phyloP scores from a whole-genome alignment of 169 alveolate species.

The Eimeria brunetti region DNA sequence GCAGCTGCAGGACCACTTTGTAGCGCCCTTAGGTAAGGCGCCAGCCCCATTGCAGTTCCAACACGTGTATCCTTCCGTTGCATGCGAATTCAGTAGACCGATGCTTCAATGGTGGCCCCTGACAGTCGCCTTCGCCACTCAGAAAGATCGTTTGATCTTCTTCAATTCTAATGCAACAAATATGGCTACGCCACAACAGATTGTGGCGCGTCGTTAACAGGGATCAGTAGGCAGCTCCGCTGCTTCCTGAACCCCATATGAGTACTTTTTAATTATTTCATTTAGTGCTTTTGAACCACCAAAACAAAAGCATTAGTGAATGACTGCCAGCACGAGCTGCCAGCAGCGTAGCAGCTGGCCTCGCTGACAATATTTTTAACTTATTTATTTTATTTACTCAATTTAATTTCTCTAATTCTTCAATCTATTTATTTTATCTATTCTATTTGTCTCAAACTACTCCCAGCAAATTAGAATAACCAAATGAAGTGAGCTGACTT shows the following conservation, averaged over 20 bases:
- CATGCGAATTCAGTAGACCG: neutral
- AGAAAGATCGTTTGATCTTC: neutral
- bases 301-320: neutral
- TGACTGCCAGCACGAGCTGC: neutral
- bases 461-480: too few relatives aligned
- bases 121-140: neutral
- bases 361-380: too few relatives aligned
- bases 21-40: neutral
- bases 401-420: too few relatives aligned
- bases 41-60: neutral
- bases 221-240: neutral
- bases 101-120: neutral
- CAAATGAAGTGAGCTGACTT: too few relatives aligned
- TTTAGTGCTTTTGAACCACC: neutral
- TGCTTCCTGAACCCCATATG: neutral
- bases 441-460: too few relatives aligned
- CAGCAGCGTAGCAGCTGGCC: neutral
- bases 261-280: neutral
- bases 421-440: too few relatives aligned
- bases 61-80: neutral
- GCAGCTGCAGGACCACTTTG: neutral
- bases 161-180: neutral
- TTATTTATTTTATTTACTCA: too few relatives aligned
- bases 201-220: neutral
- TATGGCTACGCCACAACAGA: neutral